A percentile compares a stretch with the other conserved stretches of the same genome.
phyloP scores from a whole-genome alignment of 2,329 filamentous ascomycete genomes.

The Fusarium acutatum region DNA sequence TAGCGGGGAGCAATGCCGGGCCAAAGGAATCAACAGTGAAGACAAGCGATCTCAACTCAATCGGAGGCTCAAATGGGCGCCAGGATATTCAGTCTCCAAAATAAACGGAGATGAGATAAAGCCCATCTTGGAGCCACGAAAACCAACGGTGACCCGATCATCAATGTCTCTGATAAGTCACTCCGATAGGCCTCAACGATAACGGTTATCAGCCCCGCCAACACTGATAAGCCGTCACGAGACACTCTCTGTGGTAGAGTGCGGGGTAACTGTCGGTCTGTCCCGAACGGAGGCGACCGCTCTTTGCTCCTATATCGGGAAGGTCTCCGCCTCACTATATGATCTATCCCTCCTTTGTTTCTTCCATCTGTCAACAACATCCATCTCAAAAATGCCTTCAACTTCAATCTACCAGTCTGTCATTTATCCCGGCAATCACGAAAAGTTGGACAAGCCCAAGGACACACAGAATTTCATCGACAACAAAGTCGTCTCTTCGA shows the following conservation, averaged over 20 bases:
- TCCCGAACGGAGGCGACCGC: conserved; percentile 26
- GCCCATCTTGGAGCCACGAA: not conserved
- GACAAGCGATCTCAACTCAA: not conserved
- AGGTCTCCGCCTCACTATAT: conserved; percentile 16
- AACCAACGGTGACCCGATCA: not conserved
- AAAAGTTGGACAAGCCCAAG: conserved; percentile 38
- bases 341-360: not conserved
- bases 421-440: conserved; percentile 38
- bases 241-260: conserved; percentile 1
- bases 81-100: accelerated
- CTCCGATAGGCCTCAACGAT: not conserved
- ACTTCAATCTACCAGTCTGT: conserved; percentile 24
- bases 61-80: accelerated
- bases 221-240: conserved; percentile 17
- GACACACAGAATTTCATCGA: conserved; percentile 79
- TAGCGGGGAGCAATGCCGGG: not conserved
- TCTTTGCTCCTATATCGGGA: conserved; percentile 12
- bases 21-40: not conserved
- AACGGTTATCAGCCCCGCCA: conserved; percentile 5
- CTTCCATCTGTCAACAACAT: not conserved
- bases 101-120: not conserved
- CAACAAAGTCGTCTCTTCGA: conserved; percentile 73
- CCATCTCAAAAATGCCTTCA: conserved; percentile 13
- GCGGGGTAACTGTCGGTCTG: conserved; percentile 33
- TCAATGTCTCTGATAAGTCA: not conserved